A percentile compares a stretch with the other conserved stretches of the same genome.
Conservation (phyloP, 2,329 filamentous ascomycete species). For the Mariannaea elegans region DNA sequence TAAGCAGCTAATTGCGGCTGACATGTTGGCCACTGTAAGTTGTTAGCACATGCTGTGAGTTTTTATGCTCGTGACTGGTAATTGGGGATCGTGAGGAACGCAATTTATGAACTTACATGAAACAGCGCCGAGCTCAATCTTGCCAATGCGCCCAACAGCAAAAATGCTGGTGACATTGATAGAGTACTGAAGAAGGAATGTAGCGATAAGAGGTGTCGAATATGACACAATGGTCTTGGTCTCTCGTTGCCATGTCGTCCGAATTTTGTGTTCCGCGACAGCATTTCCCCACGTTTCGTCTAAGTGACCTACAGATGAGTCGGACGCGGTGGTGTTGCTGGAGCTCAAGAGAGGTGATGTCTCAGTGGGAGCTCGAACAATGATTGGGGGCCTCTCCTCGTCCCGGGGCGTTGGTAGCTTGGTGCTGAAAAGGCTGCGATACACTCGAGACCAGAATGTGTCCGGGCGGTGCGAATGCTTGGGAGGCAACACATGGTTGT, state of each 20-base stretch:
- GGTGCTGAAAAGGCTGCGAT: constrained; percentile 63
- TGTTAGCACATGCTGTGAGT: constrained; percentile 21
- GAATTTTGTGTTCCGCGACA: constrained; percentile 80
- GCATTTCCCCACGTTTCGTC: constrained; percentile 87
- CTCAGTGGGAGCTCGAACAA: constrained; percentile 51
- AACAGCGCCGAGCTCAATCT: constrained; percentile 59
- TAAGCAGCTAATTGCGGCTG: constrained; percentile 80
- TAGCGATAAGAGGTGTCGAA: constrained; percentile 73
- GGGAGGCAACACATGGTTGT: constrained; percentile 72
- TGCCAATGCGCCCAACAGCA: constrained; percentile 79
- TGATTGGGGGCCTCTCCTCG: constrained; percentile 51
- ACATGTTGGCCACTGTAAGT: constrained; percentile 69
- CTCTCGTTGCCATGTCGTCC: constrained; percentile 92
- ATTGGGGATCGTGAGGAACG: background rate
- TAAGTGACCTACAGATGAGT: constrained; percentile 63
- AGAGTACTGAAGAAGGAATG: constrained; percentile 83
- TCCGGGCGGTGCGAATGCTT: constrained; percentile 56
- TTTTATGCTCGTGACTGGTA: background rate
- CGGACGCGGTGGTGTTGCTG: constrained; percentile 47
- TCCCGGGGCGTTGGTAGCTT: constrained; percentile 51
- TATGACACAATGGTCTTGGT: constrained; percentile 80
- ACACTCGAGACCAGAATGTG: constrained; percentile 53
- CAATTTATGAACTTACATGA: constrained; percentile 45
- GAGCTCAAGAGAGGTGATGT: constrained; percentile 51
- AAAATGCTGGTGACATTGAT: constrained; percentile 85